phyloP scores from a whole-genome alignment of 169 alveolate species.

The Plasmodium inui region DNA sequence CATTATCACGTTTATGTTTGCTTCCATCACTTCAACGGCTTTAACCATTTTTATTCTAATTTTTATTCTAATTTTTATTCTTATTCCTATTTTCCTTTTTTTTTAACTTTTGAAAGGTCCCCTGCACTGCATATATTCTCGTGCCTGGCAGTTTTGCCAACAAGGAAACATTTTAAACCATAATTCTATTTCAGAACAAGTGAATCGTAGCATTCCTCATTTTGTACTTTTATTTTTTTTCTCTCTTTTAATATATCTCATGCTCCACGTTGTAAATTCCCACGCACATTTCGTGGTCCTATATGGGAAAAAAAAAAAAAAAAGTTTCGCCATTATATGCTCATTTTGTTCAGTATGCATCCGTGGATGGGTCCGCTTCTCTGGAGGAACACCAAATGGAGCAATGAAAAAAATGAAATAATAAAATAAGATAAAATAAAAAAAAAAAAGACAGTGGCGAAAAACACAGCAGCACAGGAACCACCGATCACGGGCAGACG shows the following conservation, averaged over 20 bases:
- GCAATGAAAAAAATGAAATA: too few relatives aligned
- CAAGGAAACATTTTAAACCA: neutral
- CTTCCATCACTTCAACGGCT: neutral
- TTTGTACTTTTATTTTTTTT: neutral
- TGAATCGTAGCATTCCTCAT: neutral
- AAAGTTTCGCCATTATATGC: neutral
- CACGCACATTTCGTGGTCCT: conserved; percentile 73
- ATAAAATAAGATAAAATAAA: too few relatives aligned
- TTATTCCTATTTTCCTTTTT: neutral
- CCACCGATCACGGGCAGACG: neutral
- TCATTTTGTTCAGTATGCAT: neutral
- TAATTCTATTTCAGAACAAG: neutral
- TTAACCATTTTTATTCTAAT: neutral
- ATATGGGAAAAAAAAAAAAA: neutral
- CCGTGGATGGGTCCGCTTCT: neutral
- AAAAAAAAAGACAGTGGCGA: too few relatives aligned
- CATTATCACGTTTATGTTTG: neutral
- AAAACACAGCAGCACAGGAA: neutral
- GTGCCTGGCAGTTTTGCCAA: neutral
- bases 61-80: neutral
- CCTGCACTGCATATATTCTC: neutral
- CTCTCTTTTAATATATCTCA: neutral
- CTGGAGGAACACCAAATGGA: too few relatives aligned
- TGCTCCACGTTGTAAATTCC: conserved; percentile 53
- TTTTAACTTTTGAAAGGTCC: neutral